Conservation (phyloP, 176 grass and related monocot genomes). For the Paspalum notatum region DNA sequence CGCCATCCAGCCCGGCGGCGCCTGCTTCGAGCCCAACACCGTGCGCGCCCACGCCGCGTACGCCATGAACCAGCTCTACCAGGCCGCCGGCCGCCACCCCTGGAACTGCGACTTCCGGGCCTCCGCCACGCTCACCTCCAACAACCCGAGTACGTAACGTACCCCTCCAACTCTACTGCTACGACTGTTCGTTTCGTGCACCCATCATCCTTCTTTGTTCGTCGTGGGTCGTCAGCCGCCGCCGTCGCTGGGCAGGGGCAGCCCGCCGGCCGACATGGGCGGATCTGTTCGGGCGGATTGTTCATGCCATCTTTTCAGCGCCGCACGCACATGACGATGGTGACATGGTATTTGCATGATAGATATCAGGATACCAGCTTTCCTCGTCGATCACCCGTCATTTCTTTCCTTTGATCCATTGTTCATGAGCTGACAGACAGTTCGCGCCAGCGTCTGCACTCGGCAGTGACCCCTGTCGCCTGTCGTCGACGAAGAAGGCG, state of each 20-base stretch:
- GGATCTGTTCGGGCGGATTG: neutral
- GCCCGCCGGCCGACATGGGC: neutral
- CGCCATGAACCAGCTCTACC: slow-evolving; percentile 96
- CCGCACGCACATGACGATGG: neutral
- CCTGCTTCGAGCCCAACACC: slow-evolving; percentile 88
- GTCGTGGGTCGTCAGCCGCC: neutral
- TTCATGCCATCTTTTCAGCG: neutral
- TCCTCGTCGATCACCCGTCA: neutral
- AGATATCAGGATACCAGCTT: slow-evolving; percentile 7
- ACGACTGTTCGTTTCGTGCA: too few species aligned
- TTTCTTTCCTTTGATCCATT: neutral
- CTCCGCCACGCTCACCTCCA: slow-evolving; percentile 67
- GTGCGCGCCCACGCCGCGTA: slow-evolving; percentile 89
- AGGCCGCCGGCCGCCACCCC: slow-evolving; percentile 58
- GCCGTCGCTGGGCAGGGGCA: neutral
- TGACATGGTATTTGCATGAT: slow-evolving; percentile 28
- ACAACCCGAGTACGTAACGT: slow-evolving; percentile 68
- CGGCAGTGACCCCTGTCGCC: neutral
- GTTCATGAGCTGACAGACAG: slow-evolving; percentile 19
- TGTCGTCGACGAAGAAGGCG: too few species aligned
- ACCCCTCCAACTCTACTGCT: neutral
- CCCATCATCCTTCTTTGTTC: neutral
- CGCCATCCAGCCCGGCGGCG: slow-evolving; percentile 74
- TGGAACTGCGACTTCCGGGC: slow-evolving; percentile 89
- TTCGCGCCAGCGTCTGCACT: neutral